Percentiles rank a stretch among this genome's conserved stretches.
These are phyloP conservation scores for Fusarium albidum DNA, from an alignment of 2,329 filamentous ascomycete genomes.

Conservation along the genomic window DNA sequence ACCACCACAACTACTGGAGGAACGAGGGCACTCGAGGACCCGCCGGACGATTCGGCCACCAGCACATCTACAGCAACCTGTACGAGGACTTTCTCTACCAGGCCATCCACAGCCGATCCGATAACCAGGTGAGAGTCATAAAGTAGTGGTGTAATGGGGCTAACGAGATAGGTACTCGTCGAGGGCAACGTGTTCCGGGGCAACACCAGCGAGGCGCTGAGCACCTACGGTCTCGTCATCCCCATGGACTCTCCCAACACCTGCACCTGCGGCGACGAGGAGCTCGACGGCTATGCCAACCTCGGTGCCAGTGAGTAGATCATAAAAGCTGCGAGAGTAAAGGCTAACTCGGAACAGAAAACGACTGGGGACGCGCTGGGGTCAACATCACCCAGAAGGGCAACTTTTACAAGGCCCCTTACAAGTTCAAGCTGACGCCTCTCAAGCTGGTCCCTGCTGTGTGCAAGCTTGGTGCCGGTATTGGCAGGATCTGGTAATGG, in stretches of 20 bases:
- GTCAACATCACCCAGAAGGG: conserved; percentile 63
- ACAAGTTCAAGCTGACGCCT: conserved; percentile 57
- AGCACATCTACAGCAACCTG: conserved; percentile 59
- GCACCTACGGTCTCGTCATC: conserved; percentile 63
- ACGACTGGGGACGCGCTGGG: conserved; percentile 57
- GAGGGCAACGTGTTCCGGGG: conserved; percentile 58
- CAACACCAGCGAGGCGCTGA: conserved; percentile 57
- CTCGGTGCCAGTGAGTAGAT: conserved; percentile 55
- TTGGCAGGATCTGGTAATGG: conserved; percentile 51
- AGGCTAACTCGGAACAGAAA: conserved; percentile 35
- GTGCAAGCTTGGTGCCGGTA: conserved; percentile 54
- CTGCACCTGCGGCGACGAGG: conserved; percentile 59
- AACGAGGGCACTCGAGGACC: conserved; percentile 56
- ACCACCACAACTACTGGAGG: conserved; percentile 59
- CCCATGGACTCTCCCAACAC: conserved; percentile 63
- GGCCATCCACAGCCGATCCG: conserved; percentile 57
- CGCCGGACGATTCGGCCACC: conserved; percentile 57
- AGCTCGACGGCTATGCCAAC: conserved; percentile 63
- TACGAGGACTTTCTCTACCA: conserved; percentile 58
- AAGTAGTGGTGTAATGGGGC: fast-evolving
- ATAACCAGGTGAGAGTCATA: conserved; percentile 44
- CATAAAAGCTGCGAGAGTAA: conserved; percentile 24
- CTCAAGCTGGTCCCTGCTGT: conserved; percentile 51
- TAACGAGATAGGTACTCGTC: conserved; percentile 49
- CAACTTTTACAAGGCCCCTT: conserved; percentile 57